Conservation (phyloP, 179 eudicot species). For the Beta corolliflora region DNA sequence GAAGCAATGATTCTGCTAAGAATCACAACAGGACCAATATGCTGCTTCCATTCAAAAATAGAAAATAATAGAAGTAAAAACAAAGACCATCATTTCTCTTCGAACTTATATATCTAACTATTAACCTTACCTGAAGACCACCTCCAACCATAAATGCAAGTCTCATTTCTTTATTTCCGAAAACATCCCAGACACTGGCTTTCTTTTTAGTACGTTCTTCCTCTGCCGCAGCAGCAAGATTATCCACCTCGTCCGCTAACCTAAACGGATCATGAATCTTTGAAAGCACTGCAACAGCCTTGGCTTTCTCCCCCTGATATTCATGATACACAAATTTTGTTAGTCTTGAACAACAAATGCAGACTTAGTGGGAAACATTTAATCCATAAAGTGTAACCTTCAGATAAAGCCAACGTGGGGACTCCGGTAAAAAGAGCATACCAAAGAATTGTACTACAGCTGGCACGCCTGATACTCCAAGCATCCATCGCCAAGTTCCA, state of each 20-base stretch:
- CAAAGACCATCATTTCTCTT: background rate
- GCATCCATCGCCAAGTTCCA: conserved; percentile 99
- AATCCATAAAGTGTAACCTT: conserved; percentile 50
- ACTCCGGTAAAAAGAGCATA: conserved; percentile 87
- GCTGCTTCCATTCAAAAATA: too few relatives aligned
- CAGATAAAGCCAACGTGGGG: conserved; percentile 96
- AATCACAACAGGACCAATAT: too few relatives aligned
- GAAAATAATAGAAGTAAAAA: too few relatives aligned
- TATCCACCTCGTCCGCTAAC: conserved; percentile 80
- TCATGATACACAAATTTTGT: conserved; percentile 12
- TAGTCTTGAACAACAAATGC: conserved; percentile 1
- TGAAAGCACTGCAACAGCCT: conserved; percentile 77
- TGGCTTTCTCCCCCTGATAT: conserved; percentile 66
- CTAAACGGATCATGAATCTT: conserved; percentile 85
- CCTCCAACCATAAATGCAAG: conserved; percentile 96
- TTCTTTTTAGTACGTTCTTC: conserved; percentile 61
- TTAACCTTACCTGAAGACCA: conserved; percentile 77
- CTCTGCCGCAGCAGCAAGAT: conserved; percentile 66
- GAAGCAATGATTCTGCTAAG: background rate
- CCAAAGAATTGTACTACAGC: conserved; percentile 77
- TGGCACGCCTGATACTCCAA: conserved; percentile 86
- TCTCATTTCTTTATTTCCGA: conserved; percentile 68
- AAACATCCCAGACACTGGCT: conserved; percentile 68
- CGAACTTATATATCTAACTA: too few relatives aligned
- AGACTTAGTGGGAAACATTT: background rate